phyloP scores from a whole-genome alignment of 768 basidiomycete species.

The Candolleomyces efflorescens region DNA sequence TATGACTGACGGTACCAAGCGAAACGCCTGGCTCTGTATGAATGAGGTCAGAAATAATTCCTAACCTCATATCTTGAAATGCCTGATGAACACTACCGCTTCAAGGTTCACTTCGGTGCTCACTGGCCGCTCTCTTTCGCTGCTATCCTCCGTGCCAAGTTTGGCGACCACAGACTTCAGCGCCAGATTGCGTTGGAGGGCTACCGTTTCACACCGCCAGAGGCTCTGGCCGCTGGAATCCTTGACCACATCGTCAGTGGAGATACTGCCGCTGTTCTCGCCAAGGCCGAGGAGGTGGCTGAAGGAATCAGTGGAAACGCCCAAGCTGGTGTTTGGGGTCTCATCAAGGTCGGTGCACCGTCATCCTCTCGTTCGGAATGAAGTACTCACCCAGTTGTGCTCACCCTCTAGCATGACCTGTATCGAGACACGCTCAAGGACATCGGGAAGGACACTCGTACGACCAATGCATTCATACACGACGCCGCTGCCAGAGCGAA shows the following conservation, averaged over 20 bases:
- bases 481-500: conserved; percentile 49
- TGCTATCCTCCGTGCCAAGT: conserved; percentile 58
- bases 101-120: conserved; percentile 80
- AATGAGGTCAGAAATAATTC: conserved; percentile 57
- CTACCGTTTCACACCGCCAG: conserved; percentile 68
- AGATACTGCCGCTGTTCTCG: conserved; percentile 54
- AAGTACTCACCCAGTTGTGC: not conserved
- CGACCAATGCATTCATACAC: conserved; percentile 33
- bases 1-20: conserved; percentile 77
- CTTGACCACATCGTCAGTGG: conserved; percentile 68
- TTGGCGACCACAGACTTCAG: conserved; percentile 51
- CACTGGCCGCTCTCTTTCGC: conserved; percentile 72
- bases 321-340: conserved; percentile 61
- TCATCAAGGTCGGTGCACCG: conserved; percentile 53
- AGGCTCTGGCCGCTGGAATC: conserved; percentile 62
- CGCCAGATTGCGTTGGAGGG: conserved; percentile 80
- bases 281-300: conserved; percentile 62
- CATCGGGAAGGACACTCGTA: conserved; percentile 34
- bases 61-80: not conserved
- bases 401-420: conserved; percentile 40
- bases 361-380: not conserved
- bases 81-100: not conserved
- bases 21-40: conserved; percentile 87
- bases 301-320: conserved; percentile 48
- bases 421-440: conserved; percentile 51